Base-by-base conservation (phyloP, 331 rosid species). In the Pyrus hybrid region DNA sequence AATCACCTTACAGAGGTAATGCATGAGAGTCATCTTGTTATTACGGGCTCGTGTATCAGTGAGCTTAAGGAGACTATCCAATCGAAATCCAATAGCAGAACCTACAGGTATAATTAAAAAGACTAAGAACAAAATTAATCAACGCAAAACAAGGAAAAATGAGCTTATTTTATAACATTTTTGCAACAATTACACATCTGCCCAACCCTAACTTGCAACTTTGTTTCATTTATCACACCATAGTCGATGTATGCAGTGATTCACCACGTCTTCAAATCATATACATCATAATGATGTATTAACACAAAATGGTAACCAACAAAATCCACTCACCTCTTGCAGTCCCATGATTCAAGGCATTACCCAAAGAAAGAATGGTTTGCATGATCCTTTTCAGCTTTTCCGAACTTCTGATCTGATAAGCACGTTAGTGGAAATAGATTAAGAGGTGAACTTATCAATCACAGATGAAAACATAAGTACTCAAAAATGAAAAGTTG, bases 341-440 rank as follows among this genome's bases (percentile, higher is more conserved):
- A 57, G 99, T 95, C 86, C 99, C 99, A 35, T 90, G 97, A 87
- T 95, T 95, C 85, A 95, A 77, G 69, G 99, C 99, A 84, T 90
- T 95, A 57, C 99, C 99, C 71, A 92, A 86, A 54, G 98, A 95
- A 81, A 95, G 99, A 85, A 95, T 95, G 72, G 99, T 95, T 82
- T 95, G 99, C 99, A 95, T 90, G 84, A 91, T 92, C 87, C 97
- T 90, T 91, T 90, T 95, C 93, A 95, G 86, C 87, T 92, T 95
- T 78, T 82, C 89, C 5, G 99, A 95, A 86, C 81, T 83, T 85
- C 93, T 88, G 79, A 92, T 92, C 99, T 95, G 98, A 84, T 81
- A 67, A 70, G 70, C 84, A 86, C 45, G 79, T 45, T 49, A 58
- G 74, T 21, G 20, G 63, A 67, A 84, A 71, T 56, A n/a, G 72